Conservation (phyloP, 176 grass and related monocot genomes). For the Luzula sylvatica region DNA sequence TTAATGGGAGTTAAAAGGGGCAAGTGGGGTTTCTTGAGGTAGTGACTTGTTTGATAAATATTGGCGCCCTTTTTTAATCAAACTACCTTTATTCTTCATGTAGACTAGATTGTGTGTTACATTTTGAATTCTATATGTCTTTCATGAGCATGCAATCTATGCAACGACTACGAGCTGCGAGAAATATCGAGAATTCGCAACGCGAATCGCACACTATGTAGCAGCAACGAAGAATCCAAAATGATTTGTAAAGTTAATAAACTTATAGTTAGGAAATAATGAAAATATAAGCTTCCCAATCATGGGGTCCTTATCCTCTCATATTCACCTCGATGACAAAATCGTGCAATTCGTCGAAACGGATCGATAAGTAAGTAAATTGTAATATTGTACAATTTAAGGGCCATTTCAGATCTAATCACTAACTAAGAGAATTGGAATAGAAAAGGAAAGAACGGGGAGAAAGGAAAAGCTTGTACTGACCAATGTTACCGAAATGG, state of each 20-base stretch:
- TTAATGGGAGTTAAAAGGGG: conserved; percentile 24
- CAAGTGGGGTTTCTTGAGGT: conserved; percentile 26
- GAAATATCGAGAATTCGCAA: not conserved
- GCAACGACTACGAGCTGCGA: not conserved
- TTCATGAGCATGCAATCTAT: not conserved
- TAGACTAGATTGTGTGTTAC: conserved; percentile 1
- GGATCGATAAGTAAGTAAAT: not conserved
- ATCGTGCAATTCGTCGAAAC: no score
- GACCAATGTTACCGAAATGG: conserved; percentile 19
- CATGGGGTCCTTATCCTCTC: no score
- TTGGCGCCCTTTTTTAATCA: conserved; percentile 39
- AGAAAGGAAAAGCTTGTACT: conserved; percentile 11
- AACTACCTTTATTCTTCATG: conserved; percentile 19
- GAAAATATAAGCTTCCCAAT: no score
- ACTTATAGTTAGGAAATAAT: no score
- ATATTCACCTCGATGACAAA: no score
- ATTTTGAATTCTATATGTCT: not conserved
- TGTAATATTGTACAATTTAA: not conserved
- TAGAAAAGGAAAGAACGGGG: not conserved
- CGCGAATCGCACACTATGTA: no score
- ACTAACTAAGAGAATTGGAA: conserved; percentile 5
- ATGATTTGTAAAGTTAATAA: no score
- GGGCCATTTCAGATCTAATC: conserved; percentile 7
- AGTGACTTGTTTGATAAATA: conserved; percentile 43
- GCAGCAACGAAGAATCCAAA: no score